Conservation (phyloP, 805 yeast genomes). For the Schwanniomyces occidentalis region DNA sequence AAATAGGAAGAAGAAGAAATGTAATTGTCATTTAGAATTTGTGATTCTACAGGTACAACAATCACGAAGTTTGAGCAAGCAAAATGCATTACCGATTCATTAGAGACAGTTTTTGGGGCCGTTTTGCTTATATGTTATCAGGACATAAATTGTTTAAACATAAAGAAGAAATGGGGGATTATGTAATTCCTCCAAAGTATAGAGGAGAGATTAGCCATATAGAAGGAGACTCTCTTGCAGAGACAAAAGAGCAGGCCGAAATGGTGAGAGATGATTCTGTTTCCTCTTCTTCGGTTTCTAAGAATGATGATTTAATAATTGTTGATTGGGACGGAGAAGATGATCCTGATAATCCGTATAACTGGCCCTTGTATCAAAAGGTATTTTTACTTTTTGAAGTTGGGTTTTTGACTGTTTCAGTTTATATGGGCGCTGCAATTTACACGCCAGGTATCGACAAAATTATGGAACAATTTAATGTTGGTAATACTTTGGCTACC, state of each 20-base stretch:
- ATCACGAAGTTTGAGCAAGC: no score
- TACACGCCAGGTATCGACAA: conserved; percentile 51
- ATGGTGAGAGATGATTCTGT: background rate
- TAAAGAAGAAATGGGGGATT: conserved; percentile 29
- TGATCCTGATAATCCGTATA: conserved; percentile 57
- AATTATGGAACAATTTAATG: conserved; percentile 47
- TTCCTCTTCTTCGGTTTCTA: conserved; percentile 2
- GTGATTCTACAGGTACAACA: no score
- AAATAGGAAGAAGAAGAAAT: no score
- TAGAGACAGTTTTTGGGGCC: conserved; percentile 33
- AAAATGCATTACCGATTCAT: conserved; percentile 16
- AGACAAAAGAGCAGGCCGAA: background rate
- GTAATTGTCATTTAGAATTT: background rate
- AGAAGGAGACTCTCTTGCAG: background rate
- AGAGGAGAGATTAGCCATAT: background rate
- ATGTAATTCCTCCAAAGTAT: conserved; percentile 33
- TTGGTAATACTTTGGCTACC: conserved; percentile 44
- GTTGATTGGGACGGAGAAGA: conserved; percentile 40
- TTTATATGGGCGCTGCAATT: conserved; percentile 58
- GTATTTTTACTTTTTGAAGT: conserved; percentile 37
- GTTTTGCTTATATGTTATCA: conserved; percentile 27
- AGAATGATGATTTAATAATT: conserved; percentile 8
- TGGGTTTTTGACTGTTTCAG: conserved; percentile 48
- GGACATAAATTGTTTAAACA: conserved; percentile 21
- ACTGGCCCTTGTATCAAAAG: conserved; percentile 52